phyloP scores from a whole-genome alignment of 2,329 filamentous ascomycete species.

The Nemania sp. region DNA sequence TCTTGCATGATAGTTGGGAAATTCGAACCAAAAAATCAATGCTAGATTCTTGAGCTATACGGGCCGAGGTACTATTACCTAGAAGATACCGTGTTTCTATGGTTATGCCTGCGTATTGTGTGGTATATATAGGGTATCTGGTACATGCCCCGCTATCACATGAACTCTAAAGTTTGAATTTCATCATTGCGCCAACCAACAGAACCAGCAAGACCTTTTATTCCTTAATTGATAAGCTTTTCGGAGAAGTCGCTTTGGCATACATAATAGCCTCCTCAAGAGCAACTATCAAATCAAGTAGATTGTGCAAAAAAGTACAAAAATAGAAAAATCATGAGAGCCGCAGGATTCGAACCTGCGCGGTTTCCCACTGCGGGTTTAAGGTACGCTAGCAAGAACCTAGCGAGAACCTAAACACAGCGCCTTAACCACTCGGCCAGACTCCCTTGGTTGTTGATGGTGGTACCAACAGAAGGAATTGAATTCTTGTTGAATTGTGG shows the following conservation, averaged over 20 bases:
- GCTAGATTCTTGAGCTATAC: background rate
- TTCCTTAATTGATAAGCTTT: background rate
- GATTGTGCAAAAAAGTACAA: background rate
- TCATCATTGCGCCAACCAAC: too few species aligned
- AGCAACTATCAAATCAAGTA: too few species aligned
- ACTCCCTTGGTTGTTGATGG: too few species aligned
- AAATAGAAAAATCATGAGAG: constrained; percentile 26
- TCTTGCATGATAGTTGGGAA: background rate
- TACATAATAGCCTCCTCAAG: too few species aligned
- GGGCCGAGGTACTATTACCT: background rate
- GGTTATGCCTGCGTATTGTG: background rate
- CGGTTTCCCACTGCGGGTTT: constrained; percentile 40
- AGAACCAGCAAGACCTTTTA: background rate
- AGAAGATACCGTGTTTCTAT: background rate
- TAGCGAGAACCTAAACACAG: constrained; percentile 40
- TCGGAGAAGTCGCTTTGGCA: too few species aligned
- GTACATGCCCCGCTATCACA: background rate
- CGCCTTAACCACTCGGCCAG: constrained; percentile 42
- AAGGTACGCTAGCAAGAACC: constrained; percentile 21
- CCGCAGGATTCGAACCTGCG: constrained; percentile 42
- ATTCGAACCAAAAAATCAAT: background rate
- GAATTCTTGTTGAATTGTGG: background rate
- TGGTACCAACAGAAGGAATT: too few species aligned
- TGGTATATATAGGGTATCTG: background rate
- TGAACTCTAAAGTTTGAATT: background rate